Evolutionary conservation across 441 rosid species (phyloP).

Genomic region (Corymbia calophylla): DNA sequence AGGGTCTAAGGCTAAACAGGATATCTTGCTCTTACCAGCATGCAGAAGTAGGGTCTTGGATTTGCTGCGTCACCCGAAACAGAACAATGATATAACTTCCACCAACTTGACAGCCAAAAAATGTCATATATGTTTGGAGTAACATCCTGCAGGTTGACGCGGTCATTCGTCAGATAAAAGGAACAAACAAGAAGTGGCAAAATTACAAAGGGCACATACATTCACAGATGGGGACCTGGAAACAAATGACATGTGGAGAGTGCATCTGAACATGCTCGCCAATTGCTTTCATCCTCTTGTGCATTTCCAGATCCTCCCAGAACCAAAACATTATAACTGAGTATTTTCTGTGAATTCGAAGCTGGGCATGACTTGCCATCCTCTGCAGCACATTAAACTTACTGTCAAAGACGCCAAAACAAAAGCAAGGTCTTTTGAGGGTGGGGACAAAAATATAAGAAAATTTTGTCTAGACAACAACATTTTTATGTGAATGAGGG

Average conservation of each 20-base stretch:
- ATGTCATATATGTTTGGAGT: conserved; percentile 58
- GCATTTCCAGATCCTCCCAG: conserved; percentile 81
- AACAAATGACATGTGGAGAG: conserved; percentile 79
- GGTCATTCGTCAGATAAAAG: background rate
- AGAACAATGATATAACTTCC: conserved; percentile 74
- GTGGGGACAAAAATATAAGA: background rate
- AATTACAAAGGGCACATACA: background rate
- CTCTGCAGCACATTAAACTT: conserved; percentile 10
- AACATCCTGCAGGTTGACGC: conserved; percentile 58
- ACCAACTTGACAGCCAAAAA: conserved; percentile 69
- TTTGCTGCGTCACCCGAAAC: conserved; percentile 33
- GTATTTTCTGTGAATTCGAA: conserved; percentile 28
- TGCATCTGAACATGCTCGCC: conserved; percentile 69
- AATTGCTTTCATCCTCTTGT: conserved; percentile 67
- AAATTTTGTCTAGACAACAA: background rate
- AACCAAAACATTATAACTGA: conserved; percentile 97
- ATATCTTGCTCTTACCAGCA: conserved; percentile 43
- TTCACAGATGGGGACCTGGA: conserved; percentile 50
- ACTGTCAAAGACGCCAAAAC: background rate
- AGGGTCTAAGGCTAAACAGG: background rate
- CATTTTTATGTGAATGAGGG: background rate
- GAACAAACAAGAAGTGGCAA: background rate
- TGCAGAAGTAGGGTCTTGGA: conserved; percentile 63
- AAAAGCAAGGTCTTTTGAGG: background rate
- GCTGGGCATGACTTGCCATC: conserved; percentile 22